Percentiles rank a stretch among this genome's conserved stretches.
Evolutionary conservation across 495 filamentous ascomycete species (phyloP).

Genomic region (Physcia stellaris): DNA sequence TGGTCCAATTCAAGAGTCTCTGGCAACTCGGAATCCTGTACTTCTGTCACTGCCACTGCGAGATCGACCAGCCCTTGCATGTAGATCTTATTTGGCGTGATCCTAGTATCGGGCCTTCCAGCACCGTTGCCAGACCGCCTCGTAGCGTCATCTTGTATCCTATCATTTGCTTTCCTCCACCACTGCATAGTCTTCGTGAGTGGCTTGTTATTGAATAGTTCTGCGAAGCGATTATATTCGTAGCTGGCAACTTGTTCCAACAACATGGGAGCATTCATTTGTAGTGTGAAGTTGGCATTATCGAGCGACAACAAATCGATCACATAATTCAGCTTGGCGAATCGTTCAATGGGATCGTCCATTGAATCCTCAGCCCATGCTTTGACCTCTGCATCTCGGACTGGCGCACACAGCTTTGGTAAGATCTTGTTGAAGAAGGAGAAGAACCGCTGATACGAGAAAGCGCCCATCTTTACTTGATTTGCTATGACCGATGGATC

Average conservation of each 20-base stretch:
- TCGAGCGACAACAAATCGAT: slow-evolving; percentile 89
- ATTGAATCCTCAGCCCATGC: slow-evolving; percentile 58
- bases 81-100: slow-evolving; percentile 61
- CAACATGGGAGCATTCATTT: slow-evolving; percentile 63
- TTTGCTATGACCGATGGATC: slow-evolving; percentile 63
- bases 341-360: slow-evolving; percentile 69
- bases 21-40: slow-evolving; percentile 49
- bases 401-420: slow-evolving; percentile 88
- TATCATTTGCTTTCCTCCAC: slow-evolving; percentile 55
- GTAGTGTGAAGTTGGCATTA: slow-evolving; percentile 87
- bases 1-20: slow-evolving; percentile 78
- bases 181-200: slow-evolving; percentile 55
- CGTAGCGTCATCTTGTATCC: slow-evolving; percentile 55
- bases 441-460: slow-evolving; percentile 92
- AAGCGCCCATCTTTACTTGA: slow-evolving; percentile 67
- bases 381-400: slow-evolving; percentile 74
- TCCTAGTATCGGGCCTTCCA: slow-evolving; percentile 36
- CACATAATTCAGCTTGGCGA: slow-evolving; percentile 70
- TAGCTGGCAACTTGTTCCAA: slow-evolving; percentile 70
- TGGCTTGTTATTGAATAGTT: slow-evolving; percentile 49
- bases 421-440: slow-evolving; percentile 74
- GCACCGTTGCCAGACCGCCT: slow-evolving; percentile 60
- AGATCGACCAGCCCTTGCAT: slow-evolving; percentile 57
- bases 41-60: slow-evolving; percentile 42
- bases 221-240: slow-evolving; percentile 63